These are phyloP conservation scores for Nicotiana paniculata DNA, from an alignment of 257 asterid species.

Conservation along the genomic window DNA sequence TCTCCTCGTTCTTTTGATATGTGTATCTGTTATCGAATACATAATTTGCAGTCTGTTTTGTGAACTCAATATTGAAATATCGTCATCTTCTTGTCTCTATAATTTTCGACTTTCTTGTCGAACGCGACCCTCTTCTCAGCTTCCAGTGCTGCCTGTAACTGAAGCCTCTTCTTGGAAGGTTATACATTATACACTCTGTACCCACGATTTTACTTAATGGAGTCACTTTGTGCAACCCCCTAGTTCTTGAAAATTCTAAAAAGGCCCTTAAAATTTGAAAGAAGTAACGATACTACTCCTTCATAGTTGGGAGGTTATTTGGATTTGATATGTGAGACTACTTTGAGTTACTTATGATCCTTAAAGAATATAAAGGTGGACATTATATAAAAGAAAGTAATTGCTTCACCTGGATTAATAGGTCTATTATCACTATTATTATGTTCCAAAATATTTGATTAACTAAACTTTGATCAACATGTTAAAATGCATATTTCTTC, in stretches of 20 bases:
- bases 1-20: too few relatives aligned
- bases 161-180: not conserved
- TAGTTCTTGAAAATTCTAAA: not conserved
- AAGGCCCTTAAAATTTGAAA: not conserved
- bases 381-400: not conserved
- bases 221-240: not conserved
- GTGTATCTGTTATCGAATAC: too few relatives aligned
- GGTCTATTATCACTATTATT: too few relatives aligned
- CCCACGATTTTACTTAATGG: not conserved
- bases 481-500: too few relatives aligned
- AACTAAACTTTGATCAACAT: too few relatives aligned
- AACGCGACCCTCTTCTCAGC: not conserved
- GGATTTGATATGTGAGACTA: not conserved
- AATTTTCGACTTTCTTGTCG: not conserved
- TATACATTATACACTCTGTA: not conserved
- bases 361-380: not conserved
- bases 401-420: not conserved
- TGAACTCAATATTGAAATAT: not conserved
- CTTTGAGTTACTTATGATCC: too few relatives aligned
- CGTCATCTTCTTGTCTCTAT: conserved; percentile 28
- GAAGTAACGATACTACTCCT: too few relatives aligned
- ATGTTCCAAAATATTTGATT: too few relatives aligned
- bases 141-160: conserved; percentile 24
- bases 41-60: too few relatives aligned
- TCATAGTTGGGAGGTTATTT: conserved; percentile 1